Percentiles rank a stretch among this genome's conserved stretches.
These are phyloP conservation scores for Trichoderma sp. DNA, from an alignment of 2,329 filamentous ascomycete genomes.

Conservation along the genomic window DNA sequence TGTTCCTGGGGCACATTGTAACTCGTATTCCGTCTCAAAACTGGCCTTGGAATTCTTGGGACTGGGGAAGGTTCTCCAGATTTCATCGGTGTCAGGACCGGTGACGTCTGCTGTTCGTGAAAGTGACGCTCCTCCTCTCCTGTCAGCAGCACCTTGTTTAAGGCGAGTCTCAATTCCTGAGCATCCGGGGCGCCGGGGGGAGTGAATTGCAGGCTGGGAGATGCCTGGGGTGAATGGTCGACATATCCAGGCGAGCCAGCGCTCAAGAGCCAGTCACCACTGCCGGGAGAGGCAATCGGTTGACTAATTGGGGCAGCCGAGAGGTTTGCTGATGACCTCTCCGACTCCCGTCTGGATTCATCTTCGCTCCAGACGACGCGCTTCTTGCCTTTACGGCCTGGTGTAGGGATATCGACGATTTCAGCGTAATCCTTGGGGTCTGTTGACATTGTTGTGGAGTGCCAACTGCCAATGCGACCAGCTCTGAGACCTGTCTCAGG, in stretches of 20 bases:
- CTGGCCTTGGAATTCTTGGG: conserved; percentile 37
- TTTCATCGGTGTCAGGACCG: neutral
- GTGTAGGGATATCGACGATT: conserved; percentile 34
- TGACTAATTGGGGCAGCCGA: neutral
- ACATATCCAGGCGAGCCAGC: neutral
- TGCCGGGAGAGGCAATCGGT: neutral
- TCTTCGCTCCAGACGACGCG: conserved; percentile 41
- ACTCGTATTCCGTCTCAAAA: conserved; percentile 46
- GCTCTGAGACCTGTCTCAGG: conserved; percentile 31
- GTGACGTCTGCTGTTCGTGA: conserved; percentile 15
- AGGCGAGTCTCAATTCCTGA: conserved; percentile 40
- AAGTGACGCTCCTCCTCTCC: conserved; percentile 34
- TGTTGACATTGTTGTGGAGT: conserved; percentile 25
- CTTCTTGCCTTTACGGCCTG: conserved; percentile 43
- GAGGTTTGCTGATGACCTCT: conserved; percentile 2
- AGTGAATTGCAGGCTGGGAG: conserved; percentile 28
- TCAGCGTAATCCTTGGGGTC: conserved; percentile 32
- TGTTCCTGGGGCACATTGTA: conserved; percentile 44
- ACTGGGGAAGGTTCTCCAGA: neutral
- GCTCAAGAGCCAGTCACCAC: conserved; percentile 10
- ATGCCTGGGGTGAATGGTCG: conserved; percentile 30
- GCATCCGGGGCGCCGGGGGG: conserved; percentile 42
- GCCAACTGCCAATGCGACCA: neutral
- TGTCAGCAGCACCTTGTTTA: conserved; percentile 41
- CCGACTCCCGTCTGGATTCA: conserved; percentile 20